Conservation (phyloP, 164 flowering plant species). For the Tinospora cordifolia region DNA sequence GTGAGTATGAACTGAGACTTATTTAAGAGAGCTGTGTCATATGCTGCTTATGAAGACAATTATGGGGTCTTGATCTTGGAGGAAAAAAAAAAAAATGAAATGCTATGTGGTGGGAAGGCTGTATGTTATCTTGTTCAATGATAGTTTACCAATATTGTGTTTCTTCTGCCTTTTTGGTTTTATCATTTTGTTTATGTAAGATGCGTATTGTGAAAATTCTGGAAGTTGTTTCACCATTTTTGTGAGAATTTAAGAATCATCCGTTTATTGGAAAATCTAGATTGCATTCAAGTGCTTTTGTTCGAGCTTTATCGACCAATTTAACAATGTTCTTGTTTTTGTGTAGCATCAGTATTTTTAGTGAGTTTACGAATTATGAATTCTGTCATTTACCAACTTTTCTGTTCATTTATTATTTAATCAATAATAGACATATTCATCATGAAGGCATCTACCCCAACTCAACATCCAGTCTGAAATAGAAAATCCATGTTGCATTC, state of each 20-base stretch:
- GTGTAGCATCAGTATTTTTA: too few species aligned
- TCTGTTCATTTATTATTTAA: too few species aligned
- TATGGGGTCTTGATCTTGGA: not conserved
- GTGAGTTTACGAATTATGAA: too few species aligned
- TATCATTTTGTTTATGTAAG: not conserved
- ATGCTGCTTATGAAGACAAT: not conserved
- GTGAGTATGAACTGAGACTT: conserved; percentile 89
- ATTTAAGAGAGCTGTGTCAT: conserved; percentile 22
- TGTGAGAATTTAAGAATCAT: not conserved
- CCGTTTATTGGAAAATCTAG: not conserved
- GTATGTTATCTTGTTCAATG: not conserved
- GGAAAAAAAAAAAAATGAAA: not conserved
- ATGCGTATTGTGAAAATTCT: not conserved
- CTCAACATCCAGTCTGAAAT: too few species aligned
- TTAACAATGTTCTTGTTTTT: not conserved
- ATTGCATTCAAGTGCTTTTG: not conserved
- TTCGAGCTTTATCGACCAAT: not conserved
- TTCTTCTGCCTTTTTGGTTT: not conserved
- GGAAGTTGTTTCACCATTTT: conserved; percentile 1
- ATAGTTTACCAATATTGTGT: not conserved
- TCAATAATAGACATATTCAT: too few species aligned
- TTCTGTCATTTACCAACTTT: too few species aligned
- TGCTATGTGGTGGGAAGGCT: not conserved
- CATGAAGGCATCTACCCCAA: too few species aligned
- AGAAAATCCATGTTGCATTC: too few species aligned